A percentile compares a stretch with the other conserved stretches of the same genome.
Conservation (phyloP, 2,329 filamentous ascomycete species). For the Xylariomycetidae sp. region DNA sequence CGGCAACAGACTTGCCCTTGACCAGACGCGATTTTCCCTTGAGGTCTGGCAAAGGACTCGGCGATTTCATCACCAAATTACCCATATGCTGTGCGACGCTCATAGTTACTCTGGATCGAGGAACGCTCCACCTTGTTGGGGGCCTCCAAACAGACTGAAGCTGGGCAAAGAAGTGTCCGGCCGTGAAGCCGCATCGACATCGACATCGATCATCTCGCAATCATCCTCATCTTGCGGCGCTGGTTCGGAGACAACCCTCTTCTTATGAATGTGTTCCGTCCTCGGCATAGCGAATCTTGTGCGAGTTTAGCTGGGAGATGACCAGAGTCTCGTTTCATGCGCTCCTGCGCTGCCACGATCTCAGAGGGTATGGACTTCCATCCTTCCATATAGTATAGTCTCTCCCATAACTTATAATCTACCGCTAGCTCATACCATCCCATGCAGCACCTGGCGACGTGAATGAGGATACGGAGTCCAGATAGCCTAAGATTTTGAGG, state of each 20-base stretch:
- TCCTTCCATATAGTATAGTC: conserved; percentile 77
- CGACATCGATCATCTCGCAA: conserved; percentile 41
- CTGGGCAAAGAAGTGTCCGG: conserved; percentile 17
- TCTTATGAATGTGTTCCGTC: conserved; percentile 51
- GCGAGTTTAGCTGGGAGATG: conserved; percentile 34
- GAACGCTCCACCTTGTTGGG: conserved; percentile 19
- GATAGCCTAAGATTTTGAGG: conserved; percentile 80
- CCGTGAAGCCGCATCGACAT: no score
- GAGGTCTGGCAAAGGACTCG: conserved; percentile 25
- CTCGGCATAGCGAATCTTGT: conserved; percentile 37
- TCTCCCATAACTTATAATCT: conserved; percentile 83
- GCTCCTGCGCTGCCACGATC: conserved; percentile 62
- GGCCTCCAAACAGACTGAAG: conserved; percentile 22
- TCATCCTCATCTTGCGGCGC: conserved; percentile 40
- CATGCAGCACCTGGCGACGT: conserved; percentile 72
- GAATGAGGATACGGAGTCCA: conserved; percentile 78
- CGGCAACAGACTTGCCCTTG: conserved; percentile 30
- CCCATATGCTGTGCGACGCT: conserved; percentile 24
- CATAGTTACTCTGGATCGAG: conserved; percentile 20
- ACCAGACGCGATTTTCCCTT: conserved; percentile 13
- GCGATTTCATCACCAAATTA: conserved; percentile 31
- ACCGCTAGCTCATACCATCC: conserved; percentile 77
- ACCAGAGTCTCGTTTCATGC: conserved; percentile 43
- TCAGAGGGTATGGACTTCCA: conserved; percentile 70
- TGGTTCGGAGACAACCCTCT: conserved; percentile 44